Evolutionary conservation across 371 early-diverging fungal species (phyloP).

Genomic region (Mucor plumbeus): DNA sequence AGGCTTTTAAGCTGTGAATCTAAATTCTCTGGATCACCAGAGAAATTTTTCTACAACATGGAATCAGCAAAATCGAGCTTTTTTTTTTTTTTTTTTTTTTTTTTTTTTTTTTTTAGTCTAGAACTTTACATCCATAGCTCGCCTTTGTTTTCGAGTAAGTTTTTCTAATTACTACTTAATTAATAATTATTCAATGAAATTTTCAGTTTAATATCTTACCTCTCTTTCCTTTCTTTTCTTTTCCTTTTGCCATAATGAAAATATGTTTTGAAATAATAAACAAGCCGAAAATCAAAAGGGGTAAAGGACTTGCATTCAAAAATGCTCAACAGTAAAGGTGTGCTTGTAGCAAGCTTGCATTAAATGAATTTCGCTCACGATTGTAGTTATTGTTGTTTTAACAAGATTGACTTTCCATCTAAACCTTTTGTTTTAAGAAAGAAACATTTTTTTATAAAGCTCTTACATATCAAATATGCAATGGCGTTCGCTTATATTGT

Average conservation of each 20-base stretch:
- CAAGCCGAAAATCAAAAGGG: background rate
- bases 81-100: too few species aligned
- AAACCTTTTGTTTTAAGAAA: background rate
- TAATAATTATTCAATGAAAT: background rate
- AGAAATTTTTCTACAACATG: conserved; percentile 6
- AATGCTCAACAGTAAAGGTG: background rate
- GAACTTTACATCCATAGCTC: conserved; percentile 4
- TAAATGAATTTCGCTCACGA: background rate
- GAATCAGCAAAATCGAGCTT: conserved; percentile 1
- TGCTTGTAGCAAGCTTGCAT: background rate
- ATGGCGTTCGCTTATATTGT: conserved; percentile 48
- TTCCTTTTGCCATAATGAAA: conserved; percentile 3
- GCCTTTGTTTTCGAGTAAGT: conserved; percentile 15
- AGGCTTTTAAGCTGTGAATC: conserved; percentile 40
- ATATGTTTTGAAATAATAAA: background rate
- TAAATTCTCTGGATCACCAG: conserved; percentile 16
- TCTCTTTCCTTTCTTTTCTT: conserved; percentile 8
- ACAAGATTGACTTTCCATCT: too few species aligned
- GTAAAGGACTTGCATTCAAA: background rate
- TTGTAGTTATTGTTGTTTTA: too few species aligned
- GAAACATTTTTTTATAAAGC: background rate
- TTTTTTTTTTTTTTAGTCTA: background rate
- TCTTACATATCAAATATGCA: conserved; percentile 34
- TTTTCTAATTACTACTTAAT: conserved; percentile 6
- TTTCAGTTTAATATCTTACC: background rate